Evolutionary conservation across 2,329 filamentous ascomycete species (phyloP), one percentile per base, ranked within the genome.

Genomic region (Anthostomella pinea): DNA sequence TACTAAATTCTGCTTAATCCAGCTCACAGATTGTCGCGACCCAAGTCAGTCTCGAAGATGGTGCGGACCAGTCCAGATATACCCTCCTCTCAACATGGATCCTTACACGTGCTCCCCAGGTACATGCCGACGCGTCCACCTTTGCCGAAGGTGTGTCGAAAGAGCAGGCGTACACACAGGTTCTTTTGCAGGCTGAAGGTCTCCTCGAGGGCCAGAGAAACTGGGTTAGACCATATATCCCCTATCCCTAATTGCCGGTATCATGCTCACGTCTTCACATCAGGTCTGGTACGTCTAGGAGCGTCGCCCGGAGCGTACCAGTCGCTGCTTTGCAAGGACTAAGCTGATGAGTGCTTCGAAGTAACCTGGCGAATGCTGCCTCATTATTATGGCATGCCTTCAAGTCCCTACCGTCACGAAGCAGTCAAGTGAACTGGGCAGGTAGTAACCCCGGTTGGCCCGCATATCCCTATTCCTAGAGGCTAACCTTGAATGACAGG

Each of bases 371-470:
- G 48, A 93, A 91, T 58, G 67, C 81, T 4, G 80, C 87, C 6
- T 81, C 85, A 3, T 72, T 91, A 18, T 70, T 91, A 46, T 91
- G 85, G 83, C 84, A 93, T 56, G 84, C 82, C 3, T 85, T 83
- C 57, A 83, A 86, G 58, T 86, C 85, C 7, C 69, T 91, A 10
- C 75, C 79, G 2, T 61, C 68, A 0, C 84, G 86, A 1, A 82
- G 77, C 33, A 75, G 66, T 24, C 64, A 77, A 11, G 83, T 87
- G 15, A 91, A 93, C 63, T 93, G 87, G 87, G 80, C 84, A 29
- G 80, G 79, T 81, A 60, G 52, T 38, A 22, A 23, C 34, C 23
- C 20, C 30, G 10, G 32, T 19, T 26, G 22, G 18, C 20, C 33
- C 22, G 8, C 19, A 26, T 35, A 22, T 18, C 20, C 36, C 33